A percentile compares a stretch with the other conserved stretches of the same genome.
Conservation (phyloP, 352 stramenopile species). For the Globisporangium paroecandrum region DNA sequence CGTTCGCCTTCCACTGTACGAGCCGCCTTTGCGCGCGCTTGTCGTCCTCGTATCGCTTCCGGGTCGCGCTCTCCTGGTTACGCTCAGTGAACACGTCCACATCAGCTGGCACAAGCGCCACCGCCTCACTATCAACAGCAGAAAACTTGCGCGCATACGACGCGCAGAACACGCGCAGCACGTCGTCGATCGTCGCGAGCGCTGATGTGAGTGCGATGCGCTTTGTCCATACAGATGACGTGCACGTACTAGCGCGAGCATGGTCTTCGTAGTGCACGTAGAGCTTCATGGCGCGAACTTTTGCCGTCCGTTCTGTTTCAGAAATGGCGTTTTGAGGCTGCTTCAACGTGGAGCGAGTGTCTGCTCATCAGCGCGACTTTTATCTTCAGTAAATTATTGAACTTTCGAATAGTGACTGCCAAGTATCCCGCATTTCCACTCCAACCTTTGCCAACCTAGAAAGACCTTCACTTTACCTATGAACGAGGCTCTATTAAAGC, state of each 20-base stretch:
- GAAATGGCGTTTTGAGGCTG: background rate
- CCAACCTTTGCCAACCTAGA: too few species aligned
- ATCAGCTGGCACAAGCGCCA: constrained; percentile 20
- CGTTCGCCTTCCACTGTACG: background rate
- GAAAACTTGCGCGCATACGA: constrained; percentile 45
- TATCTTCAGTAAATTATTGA: background rate
- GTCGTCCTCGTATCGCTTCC: constrained; percentile 6
- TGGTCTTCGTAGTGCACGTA: constrained; percentile 67
- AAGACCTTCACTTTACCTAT: background rate
- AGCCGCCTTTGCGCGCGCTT: constrained; percentile 9
- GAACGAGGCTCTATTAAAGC: background rate
- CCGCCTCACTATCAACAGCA: background rate
- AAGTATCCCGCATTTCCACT: background rate
- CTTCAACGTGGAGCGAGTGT: background rate
- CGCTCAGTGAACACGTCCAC: constrained; percentile 45
- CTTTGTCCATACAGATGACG: constrained; percentile 38
- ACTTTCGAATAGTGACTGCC: background rate
- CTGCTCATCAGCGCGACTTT: background rate
- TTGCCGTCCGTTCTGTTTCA: background rate
- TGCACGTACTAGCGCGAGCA: constrained; percentile 4
- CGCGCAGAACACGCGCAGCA: constrained; percentile 35
- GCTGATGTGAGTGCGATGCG: constrained; percentile 37
- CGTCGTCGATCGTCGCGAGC: constrained; percentile 32
- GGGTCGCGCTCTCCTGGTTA: constrained; percentile 22
- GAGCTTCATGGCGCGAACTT: constrained; percentile 20